A percentile compares a stretch with the other conserved stretches of the same genome.
Evolutionary conservation across 345 rosid genomes (phyloP).

Genomic region (Passiflora organensis): DNA sequence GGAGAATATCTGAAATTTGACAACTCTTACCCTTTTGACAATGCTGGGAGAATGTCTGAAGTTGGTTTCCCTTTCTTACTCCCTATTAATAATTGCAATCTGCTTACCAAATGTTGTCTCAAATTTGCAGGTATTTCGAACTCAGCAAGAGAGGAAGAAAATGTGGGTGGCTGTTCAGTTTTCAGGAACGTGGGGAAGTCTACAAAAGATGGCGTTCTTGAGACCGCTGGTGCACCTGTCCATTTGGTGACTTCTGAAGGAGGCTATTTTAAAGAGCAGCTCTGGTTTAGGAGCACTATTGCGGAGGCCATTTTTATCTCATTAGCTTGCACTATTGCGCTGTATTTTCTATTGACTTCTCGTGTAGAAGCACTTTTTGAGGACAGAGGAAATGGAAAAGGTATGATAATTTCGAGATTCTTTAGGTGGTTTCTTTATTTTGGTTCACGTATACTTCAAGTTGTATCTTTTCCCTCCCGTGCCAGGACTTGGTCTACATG

Average conservation of each 20-base stretch:
- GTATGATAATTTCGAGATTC: slow-evolving; percentile 29
- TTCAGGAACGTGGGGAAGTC: slow-evolving; percentile 65
- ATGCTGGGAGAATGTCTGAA: background rate
- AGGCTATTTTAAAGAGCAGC: slow-evolving; percentile 80
- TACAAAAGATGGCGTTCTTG: slow-evolving; percentile 66
- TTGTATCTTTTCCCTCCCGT: slow-evolving; percentile 3
- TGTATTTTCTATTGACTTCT: slow-evolving; percentile 76
- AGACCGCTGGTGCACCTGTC: slow-evolving; percentile 79
- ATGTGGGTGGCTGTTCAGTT: slow-evolving; percentile 51
- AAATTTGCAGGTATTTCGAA: slow-evolving; percentile 47
- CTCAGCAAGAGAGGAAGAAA: slow-evolving; percentile 51
- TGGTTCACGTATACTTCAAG: slow-evolving; percentile 6
- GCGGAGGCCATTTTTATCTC: too few relatives aligned
- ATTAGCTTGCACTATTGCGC: slow-evolving; percentile 61
- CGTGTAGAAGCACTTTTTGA: slow-evolving; percentile 88
- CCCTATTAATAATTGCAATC: background rate
- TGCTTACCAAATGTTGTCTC: background rate
- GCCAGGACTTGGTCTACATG: slow-evolving; percentile 84
- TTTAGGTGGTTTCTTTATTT: slow-evolving; percentile 5
- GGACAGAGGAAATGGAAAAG: slow-evolving; percentile 90
- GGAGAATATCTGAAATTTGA: too few relatives aligned
- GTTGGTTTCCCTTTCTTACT: background rate
- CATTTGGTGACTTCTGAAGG: slow-evolving; percentile 79
- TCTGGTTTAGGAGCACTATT: too few relatives aligned
- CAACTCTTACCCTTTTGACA: too few relatives aligned